Percentiles rank a stretch among this genome's conserved stretches.
phyloP scores from a whole-genome alignment of 2,329 filamentous ascomycete genomes.

The Microcyclospora pomicola region DNA sequence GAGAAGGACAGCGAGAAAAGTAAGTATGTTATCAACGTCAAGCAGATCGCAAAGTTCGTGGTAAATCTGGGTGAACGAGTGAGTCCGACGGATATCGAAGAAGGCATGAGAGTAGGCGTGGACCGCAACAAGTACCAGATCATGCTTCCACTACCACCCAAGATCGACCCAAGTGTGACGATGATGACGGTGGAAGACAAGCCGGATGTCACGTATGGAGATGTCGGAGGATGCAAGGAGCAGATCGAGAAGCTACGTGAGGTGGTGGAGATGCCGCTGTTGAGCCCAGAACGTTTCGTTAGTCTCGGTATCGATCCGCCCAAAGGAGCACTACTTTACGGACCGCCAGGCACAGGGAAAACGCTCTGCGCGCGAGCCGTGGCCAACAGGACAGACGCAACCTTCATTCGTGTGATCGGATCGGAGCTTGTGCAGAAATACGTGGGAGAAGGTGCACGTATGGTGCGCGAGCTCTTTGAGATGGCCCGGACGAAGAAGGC shows the following conservation, averaged over 20 bases:
- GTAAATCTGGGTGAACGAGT: constrained; percentile 95
- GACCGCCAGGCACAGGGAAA: constrained; percentile 96
- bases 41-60: constrained; percentile 99
- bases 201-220: constrained; percentile 95
- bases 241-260: constrained; percentile 98
- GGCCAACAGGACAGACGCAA: constrained; percentile 94
- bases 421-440: constrained; percentile 98
- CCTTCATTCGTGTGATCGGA: constrained; percentile 96
- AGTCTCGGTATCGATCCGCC: constrained; percentile 98
- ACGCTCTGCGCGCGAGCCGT: constrained; percentile 95
- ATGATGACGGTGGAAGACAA: constrained; percentile 99
- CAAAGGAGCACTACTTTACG: constrained; percentile 92
- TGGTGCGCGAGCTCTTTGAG: constrained; percentile 97
- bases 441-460: constrained; percentile 91
- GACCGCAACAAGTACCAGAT: constrained; percentile 99
- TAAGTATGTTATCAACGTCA: constrained; percentile 99
- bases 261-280: constrained; percentile 94
- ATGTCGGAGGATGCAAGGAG: constrained; percentile 98
- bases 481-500: constrained; percentile 99
- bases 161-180: constrained; percentile 96
- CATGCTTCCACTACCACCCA: constrained; percentile 84
- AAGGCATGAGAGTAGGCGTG: constrained; percentile 95
- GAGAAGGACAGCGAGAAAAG: constrained; percentile 93
- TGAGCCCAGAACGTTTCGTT: constrained; percentile 94
- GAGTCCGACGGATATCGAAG: constrained; percentile 95